Base-by-base conservation (phyloP, 2,329 filamentous ascomycete species). In the Diaporthe destruens region DNA sequence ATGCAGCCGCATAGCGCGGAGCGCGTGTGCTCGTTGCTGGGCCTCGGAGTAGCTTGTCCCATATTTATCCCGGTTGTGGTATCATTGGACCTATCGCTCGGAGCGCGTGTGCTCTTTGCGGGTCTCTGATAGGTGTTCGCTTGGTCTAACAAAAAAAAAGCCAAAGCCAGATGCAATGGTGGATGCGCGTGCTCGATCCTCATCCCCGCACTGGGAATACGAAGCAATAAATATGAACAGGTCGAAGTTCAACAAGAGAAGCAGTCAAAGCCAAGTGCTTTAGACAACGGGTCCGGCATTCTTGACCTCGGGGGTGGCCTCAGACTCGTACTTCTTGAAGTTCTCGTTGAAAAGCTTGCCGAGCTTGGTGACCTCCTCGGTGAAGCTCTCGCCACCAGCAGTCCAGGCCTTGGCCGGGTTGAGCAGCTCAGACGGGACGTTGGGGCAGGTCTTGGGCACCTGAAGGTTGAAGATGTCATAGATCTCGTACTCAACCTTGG, bases 391-490 rank as follows among this genome's bases (percentile, higher is more conserved):
- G 67, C 88, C 87, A 59, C 94, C 93, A 51, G 92, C 92, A 53
- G 92, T 97, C 96, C 96, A 99, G 78, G 93, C 94, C 83, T 92
- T 95, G 85, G 92, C 91, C 76, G 96, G 96, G 90, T 99, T 98
- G 81, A 99, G 91, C 49, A 99, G 89, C 86, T 98, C 96, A 74
- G 90, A 88, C 67, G 96, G 96, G 11, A 99, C 96, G 81, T 92
- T 92, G 76, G 93, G 91, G 89, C 96, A 98, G 65, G 90, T 87
- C 87, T 93, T 98, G 83, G 96, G 96, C n/a, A 99, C 94, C 81
- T 93, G 90, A 72, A 99, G 92, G 89, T 98, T 98, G 92, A 99
- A 99, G 76, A 95, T 92, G 53, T 95, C 94, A 86, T 99, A 99
- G 77, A 87, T 94, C 88, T 99, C 96, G 86, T 94, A 99, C 84